Evolutionary conservation across 2,329 filamentous ascomycete genomes (phyloP), one percentile per base, ranked within the genome.

Genomic region (Nothopassalora personata): DNA sequence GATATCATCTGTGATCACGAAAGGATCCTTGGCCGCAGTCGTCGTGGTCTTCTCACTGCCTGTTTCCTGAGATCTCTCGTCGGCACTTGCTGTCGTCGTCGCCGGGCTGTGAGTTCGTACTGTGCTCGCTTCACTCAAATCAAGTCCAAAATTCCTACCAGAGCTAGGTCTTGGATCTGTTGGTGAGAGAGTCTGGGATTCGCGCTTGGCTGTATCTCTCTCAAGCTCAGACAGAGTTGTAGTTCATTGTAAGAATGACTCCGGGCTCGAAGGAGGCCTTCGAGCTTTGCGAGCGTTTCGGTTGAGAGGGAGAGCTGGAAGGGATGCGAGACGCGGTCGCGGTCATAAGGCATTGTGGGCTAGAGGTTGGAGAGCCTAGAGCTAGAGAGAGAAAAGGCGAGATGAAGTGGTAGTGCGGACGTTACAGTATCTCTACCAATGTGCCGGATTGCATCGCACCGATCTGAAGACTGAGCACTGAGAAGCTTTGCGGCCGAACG

Each of bases 11-110:
- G 36, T 13, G 36, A 13, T n/a, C 10, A 2, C 13, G 36, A 39
- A 39, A 13, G 36, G 36, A 2, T 39, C 36, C 4, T 5, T 3
- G 23, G 23, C 23, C 3, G 23, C 23, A 23, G 23, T 34, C 4
- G 31, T 39, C 5, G 15, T 39, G 5, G 36, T 39, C 13, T n/a
- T 39, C 10, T 39, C 36, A n/a, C 36, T 39, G 5, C 36, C 15
- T n/a, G 36, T n/a, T 5, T 39, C 36, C 5, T n/a, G 36, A 13
- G 1, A 39, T 13, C 36, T 39, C 5, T 39, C 15, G 15, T 39
- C 11, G 60, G 64, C 23, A 52, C 49, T 18, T 60, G 64, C 15
- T 57, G 48, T 4, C 52, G 60, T 51, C 9, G 18, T 15, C 4
- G 48, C n/a, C 9, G 5, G 27, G 28, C 23, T 51, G 28, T n/a